Evolutionary conservation across 2,329 filamentous ascomycete genomes (phyloP), one percentile per base, ranked within the genome.

Genomic region (Fusarium sp.): DNA sequence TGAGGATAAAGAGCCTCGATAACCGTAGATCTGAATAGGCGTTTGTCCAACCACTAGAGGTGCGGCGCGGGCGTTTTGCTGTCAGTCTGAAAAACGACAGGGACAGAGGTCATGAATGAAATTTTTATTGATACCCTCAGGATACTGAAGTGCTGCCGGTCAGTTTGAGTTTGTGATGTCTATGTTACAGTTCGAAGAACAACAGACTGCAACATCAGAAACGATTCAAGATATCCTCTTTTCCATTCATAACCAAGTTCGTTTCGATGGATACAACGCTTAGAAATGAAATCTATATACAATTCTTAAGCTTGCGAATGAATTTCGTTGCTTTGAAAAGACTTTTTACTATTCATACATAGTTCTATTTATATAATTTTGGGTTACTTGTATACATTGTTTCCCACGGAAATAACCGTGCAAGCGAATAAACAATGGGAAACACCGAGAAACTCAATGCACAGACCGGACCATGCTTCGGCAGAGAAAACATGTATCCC

Each of bases 21-120:
- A 59, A 53, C 57, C 48, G 56, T 71, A 71, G 68, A 67, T 67
- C 53, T 71, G 58, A 69, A 70, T 61, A 68, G 69, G 69, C 69
- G 69, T 71, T 71, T 69, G 53, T 68, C 64, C 55, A 69, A 69
- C 50, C 61, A 69, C 41, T 69, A 66, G 65, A 70, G 64, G 64
- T 70, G 68, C 61, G 68, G 65, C 62, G 62, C 49, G 61, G 64
- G 68, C 67, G 68, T 68, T 70, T 61, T 55, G 54, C 58, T 66
- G 63, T 66, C 63, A 43, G 41, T 53, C 48, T 50, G 44, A 47
- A 48, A 45, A 60, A 46, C 19, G 38, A 51, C 63, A 54, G 53
- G 54, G 59, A 51, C 54, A 64, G 40, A 64, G 64, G 65, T 68
- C 65, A 66, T 59, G 52, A 69, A 68, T 69, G 48, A 69, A 67